Conservation (phyloP, 805 yeast genomes). For the Sporopachydermia lactativora region DNA sequence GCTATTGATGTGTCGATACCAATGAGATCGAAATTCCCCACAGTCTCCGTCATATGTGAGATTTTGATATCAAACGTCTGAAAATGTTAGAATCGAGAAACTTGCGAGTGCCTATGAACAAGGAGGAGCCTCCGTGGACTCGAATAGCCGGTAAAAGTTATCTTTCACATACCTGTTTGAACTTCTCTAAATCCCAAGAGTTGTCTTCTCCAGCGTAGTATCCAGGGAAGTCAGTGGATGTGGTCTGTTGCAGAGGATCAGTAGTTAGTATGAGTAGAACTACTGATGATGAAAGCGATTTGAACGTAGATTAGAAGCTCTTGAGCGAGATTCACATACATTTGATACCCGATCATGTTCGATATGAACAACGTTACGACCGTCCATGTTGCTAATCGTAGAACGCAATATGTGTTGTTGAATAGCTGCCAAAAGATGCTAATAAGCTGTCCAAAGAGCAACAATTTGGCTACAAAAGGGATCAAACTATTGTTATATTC, state of each 20-base stretch:
- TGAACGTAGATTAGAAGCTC: background rate
- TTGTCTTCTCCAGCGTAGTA: conserved; percentile 47
- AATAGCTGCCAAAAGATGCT: no score
- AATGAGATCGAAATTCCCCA: conserved; percentile 75
- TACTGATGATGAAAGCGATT: no score
- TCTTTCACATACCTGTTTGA: conserved; percentile 29
- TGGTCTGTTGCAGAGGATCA: conserved; percentile 26
- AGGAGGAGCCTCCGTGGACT: no score
- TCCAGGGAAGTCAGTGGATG: conserved; percentile 89
- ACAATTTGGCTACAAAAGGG: no score
- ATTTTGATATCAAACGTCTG: conserved; percentile 47
- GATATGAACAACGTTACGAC: conserved; percentile 56
- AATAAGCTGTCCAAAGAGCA: no score
- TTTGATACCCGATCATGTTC: conserved; percentile 87
- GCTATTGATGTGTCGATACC: conserved; percentile 87
- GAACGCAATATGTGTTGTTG: no score
- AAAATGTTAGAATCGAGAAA: background rate
- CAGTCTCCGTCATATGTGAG: conserved; percentile 38
- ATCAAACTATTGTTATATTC: no score
- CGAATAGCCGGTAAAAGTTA: background rate
- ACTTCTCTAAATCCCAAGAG: conserved; percentile 76
- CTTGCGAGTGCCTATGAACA: no score
- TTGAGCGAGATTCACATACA: conserved; percentile 17
- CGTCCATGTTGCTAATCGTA: background rate
- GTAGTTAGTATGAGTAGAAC: conserved; percentile 1